Conservation (phyloP, 192 early-diverging fungal species). For the Rhizophagus clarus region DNA sequence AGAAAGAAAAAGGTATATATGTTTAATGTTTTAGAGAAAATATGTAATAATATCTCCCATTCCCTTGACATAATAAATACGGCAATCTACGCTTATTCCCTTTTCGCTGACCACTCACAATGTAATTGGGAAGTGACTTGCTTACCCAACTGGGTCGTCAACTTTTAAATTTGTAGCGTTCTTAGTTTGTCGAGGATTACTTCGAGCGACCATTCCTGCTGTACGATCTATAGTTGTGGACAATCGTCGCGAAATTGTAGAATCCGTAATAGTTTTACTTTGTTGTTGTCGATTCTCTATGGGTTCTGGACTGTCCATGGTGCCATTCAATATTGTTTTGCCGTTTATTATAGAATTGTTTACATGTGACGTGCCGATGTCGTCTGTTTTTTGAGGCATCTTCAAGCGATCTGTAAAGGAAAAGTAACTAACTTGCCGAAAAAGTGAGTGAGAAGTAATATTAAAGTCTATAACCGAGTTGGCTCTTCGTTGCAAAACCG, state of each 20-base stretch:
- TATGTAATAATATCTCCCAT: not conserved
- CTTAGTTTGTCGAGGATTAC: not conserved
- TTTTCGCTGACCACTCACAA: slow-evolving; percentile 26
- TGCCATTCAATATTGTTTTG: not conserved
- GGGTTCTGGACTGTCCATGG: not conserved
- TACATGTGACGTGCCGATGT: not conserved
- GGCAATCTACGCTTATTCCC: not conserved
- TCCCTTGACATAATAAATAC: not conserved
- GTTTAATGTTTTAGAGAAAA: not conserved
- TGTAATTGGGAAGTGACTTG: slow-evolving; percentile 30
- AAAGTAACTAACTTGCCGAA: not conserved
- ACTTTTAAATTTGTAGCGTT: not conserved
- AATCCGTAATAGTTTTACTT: not conserved
- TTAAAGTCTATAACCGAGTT: not conserved
- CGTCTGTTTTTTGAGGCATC: not conserved
- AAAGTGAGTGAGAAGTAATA: not conserved
- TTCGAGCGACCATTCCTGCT: not conserved
- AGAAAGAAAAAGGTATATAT: not conserved
- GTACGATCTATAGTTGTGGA: not conserved
- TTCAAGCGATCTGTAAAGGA: not conserved
- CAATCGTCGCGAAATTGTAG: not conserved
- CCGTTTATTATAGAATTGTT: not conserved
- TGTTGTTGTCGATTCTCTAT: not conserved
- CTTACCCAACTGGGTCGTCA: slow-evolving; percentile 33
- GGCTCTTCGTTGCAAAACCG: not conserved